Evolutionary conservation across 345 rosid species (phyloP).

Genomic region (Boechera divaricarpa): DNA sequence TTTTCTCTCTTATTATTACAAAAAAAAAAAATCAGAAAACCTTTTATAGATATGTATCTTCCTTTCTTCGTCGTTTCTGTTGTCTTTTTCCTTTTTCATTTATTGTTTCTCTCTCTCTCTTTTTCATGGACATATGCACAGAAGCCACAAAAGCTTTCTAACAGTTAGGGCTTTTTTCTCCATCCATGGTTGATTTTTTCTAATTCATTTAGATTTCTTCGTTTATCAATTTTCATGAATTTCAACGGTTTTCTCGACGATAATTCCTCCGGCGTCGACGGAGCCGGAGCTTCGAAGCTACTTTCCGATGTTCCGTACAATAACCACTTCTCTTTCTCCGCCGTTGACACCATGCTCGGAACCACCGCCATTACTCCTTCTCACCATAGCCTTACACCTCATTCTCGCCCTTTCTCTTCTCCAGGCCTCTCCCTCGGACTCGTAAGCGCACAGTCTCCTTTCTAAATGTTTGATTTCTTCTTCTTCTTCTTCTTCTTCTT

Average conservation of each 20-base stretch:
- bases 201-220: background rate
- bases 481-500: conserved; percentile 9
- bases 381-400: conserved; percentile 15
- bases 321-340: conserved; percentile 35
- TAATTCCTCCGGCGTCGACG: conserved; percentile 29
- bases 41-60: conserved; percentile 8
- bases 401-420: conserved; percentile 43
- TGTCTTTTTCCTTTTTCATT: conserved; percentile 15
- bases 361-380: conserved; percentile 39
- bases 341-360: conserved; percentile 37
- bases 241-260: conserved; percentile 47
- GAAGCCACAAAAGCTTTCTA: conserved; percentile 53
- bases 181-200: conserved; percentile 39
- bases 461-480: background rate
- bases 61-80: conserved; percentile 26
- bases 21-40: background rate
- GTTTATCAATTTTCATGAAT: conserved; percentile 35
- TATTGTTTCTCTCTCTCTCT: conserved; percentile 9
- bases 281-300: conserved; percentile 20
- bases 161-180: conserved; percentile 44
- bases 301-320: conserved; percentile 47
- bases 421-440: conserved; percentile 54
- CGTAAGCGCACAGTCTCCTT: conserved; percentile 35
- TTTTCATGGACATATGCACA: conserved; percentile 44
- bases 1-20: background rate